Base-by-base conservation (phyloP, 257 asterid species). In the Solanum chilense region DNA sequence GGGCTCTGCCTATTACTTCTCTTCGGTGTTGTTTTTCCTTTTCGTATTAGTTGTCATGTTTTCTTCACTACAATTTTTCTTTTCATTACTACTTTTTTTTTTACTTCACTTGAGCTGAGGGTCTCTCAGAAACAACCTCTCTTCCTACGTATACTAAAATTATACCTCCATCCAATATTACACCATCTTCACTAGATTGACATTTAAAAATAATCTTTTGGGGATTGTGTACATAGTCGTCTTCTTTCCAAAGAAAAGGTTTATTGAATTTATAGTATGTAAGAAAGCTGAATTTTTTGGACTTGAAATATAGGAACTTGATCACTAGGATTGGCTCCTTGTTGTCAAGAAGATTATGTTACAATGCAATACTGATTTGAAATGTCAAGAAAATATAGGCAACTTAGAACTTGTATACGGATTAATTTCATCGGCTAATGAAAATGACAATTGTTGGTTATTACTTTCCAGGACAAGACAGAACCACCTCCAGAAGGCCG, bases 401-500 rank as follows among this genome's bases (percentile, higher is more conserved):
- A 80, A 29, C 18, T 47, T 80, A 47, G 29, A 25, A 27, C 16
- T 15, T 44, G 25, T 80, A 9, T 15, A 47, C 5, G 0, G 10
- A 47, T 45, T 78, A 27, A 47, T 27, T 9, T 14, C 27, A 16
- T 80, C 42, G 1, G 68, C 27, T 37, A 78, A 78, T 47, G 1
- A 80, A 29, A 47, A 29, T 80, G 29, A 80, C 13, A 16, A 18
- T 80, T 6, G 1, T 84, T 86, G 29, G 33, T 14, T 12, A 39
- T 31, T 39, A 56, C 62, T 56, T 90, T 71, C 82, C 94, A 96
- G 98, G 98, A 94, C 90, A 93, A 93, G 90, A 84, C 35, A 6
- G 94, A 93, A 90, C 90, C 96, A 35, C 99, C 99, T 37, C 37
- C 85, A 47, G 98, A 96, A 88, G 99, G 99, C 47, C 96, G 97